Evolutionary conservation across 805 yeast genomes (phyloP), one percentile per base, ranked within the genome.

Genomic region (Candida hungchunana): DNA sequence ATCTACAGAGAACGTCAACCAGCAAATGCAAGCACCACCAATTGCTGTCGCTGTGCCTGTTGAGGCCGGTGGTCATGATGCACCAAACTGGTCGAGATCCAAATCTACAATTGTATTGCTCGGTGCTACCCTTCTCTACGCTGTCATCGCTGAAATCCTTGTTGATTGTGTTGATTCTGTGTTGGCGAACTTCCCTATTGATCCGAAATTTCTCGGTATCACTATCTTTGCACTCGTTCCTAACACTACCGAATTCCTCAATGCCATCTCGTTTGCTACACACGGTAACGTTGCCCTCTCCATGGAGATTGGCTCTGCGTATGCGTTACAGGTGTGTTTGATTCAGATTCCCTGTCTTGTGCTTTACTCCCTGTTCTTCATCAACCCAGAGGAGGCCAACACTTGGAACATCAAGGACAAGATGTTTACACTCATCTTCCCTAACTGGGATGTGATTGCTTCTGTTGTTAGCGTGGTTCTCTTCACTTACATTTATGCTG

Each of bases 281-380:
- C 79, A 90, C 49, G 98, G 98, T 2, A 93, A 93, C 48, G 96
- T 93, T 36, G 96, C 98, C 1, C 66, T 93, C 30, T 85, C 96
- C 3, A 85, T 93, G 95, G 98, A 93, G 57, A 93, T 93, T 59
- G 98, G 98, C 42, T 80, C 95, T 44, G 98, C 98, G 0, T 93
- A 93, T 57, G 98, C 96, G 0, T 68, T 93, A 40, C 98, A 93
- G 59, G 98, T 93, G 12, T 90, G 96, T 49, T 66, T 93, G 40
- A 69, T 93, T 46, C 98, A 93, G 58, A 85, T 93, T 31, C 98
- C 98, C 1, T 79, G 93, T 2, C 71, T 93, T 55, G 95, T 88
- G 9, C 55, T 90, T 10, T 87, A 74, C 55, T 82, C 96, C 3
- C 71, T 82, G 39, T 67, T 63, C 61, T 69, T 52, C 54, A 64